Base-by-base conservation (phyloP, 2,329 filamentous ascomycete genomes). In the Fonsecaea monophora region DNA sequence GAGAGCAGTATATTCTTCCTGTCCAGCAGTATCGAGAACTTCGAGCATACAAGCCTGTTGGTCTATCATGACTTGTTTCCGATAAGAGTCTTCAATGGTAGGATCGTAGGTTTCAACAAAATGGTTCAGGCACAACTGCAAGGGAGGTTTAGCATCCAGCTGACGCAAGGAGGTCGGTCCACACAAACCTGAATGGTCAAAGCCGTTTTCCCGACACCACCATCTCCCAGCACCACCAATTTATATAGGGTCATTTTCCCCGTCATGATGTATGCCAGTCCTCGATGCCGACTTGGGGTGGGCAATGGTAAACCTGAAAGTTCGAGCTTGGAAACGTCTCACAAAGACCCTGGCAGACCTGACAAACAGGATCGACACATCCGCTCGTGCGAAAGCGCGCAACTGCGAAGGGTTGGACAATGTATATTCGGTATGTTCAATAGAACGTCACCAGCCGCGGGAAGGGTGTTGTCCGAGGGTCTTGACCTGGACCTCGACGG, bases 1-100 rank as follows among this genome's bases (percentile, higher is more conserved):
- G 75, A 98, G 83, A 55, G 95, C 95, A 70, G 94, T 97, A 81
- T 98, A 99, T 82, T 99, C 95, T 82, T 99, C 95, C 80, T 99
- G 95, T 65, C 95, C 95, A 60, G 95, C 95, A 62, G 95, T 99
- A 82, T 99, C 95, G 75, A 97, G 87, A 56, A 97, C 93, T 80
- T 98, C 94, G 75, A 97, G 88, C 94, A 97, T 97, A 83, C 94
- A 97, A 53, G 94, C 93, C 79, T 96, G 92, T 69, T 89, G 87
- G 77, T 98, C 95, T 80, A 98, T 98, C 77, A 97, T 86, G 64
- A 89, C 87, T 78, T 89, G 87, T 77, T 89, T 89, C 69, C 87
- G 85, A 76, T 89, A 89, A 53, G 87, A 89, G 75, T 89, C 87
- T 78, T 89, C 87, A 74, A 89, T 89, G 67, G 87, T 89, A 55